Evolutionary conservation across 352 stramenopile genomes (phyloP), one percentile per base, ranked within the genome.

Genomic region (Phytophthora cryptogea): DNA sequence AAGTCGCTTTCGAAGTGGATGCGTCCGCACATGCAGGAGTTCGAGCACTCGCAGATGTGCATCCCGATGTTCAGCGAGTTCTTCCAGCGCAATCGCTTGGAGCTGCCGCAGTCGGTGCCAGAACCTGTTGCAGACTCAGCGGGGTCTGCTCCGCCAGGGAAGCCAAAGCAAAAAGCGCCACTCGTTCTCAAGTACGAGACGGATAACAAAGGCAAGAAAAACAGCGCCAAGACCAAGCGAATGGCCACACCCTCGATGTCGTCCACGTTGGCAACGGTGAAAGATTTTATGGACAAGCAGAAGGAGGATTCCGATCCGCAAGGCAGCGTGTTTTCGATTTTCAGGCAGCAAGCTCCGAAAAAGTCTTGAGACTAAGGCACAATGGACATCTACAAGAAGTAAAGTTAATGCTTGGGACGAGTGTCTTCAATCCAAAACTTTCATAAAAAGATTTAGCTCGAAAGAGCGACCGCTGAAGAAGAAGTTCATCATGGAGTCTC

Each of bases 1-100:
- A 67, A 71, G 8, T 90, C 75, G 14, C 67, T 89, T 1, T 90
- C 81, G 37, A 90, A 90, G 66, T 90, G 81, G 79, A 88, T 89
- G 59, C 75, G 81, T 11, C 76, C 81, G 33, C 76, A 84, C 54
- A 41, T 92, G 16, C 79, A 83, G 20, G 81, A 92, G 51, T 84
- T 89, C 30, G 81, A 90, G 44, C 64, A 90, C 42, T 74, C 78
- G 10, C 54, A 89, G 52, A 73, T 88, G 42, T 82, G 77, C n/a
- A 35, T 89, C 9, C 61, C 80, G 5, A 67, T 89, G 54, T 84
- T 92, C 35, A 37, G 28, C 5, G 66, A 83, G 11, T 92, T 92
- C 43, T 92, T 90, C 40, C 65, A 79, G 46, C 76, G 73, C 13
- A 92, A 92, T 39, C 55, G 46, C 20, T 33, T 54, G 3, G 80